Evolutionary conservation across 2,329 filamentous ascomycete genomes (phyloP).

Genomic region (Alternaria ventricosa): DNA sequence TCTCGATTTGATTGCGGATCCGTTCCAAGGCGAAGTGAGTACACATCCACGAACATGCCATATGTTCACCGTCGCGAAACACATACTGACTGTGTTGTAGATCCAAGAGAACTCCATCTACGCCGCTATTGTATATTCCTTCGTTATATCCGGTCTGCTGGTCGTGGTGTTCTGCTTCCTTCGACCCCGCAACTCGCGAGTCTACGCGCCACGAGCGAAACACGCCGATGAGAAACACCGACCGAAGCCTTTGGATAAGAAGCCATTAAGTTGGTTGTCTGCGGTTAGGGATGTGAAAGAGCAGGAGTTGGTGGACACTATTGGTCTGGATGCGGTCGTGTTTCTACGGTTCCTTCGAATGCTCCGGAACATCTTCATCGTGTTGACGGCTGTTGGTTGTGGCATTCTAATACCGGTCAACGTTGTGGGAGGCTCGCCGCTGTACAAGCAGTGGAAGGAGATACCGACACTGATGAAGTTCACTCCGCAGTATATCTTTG

Average conservation of each 20-base stretch:
- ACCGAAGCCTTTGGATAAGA: constrained; percentile 82
- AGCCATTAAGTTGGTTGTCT: constrained; percentile 84
- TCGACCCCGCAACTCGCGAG: constrained; percentile 85
- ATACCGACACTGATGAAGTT: constrained; percentile 55
- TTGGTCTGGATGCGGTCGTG: constrained; percentile 88
- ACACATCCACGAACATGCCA: not conserved
- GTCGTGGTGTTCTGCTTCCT: constrained; percentile 85
- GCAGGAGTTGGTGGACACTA: constrained; percentile 75
- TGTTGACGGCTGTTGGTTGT: constrained; percentile 75
- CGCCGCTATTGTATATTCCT: constrained; percentile 79
- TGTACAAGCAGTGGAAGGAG: constrained; percentile 35
- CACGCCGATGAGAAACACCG: constrained; percentile 90
- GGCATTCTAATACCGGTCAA: constrained; percentile 83
- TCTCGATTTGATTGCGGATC: constrained; percentile 49
- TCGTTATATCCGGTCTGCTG: constrained; percentile 76
- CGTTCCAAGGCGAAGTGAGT: constrained; percentile 46
- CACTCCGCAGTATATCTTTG: constrained; percentile 63
- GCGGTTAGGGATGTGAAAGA: constrained; percentile 81
- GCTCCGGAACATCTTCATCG: constrained; percentile 86
- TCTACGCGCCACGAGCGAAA: constrained; percentile 93
- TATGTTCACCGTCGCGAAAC: not conserved
- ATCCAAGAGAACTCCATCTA: constrained; percentile 70
- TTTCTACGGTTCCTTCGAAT: constrained; percentile 88
- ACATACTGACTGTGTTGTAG: constrained; percentile 43
- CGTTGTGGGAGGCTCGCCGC: constrained; percentile 52